Evolutionary conservation across 139 green algal genomes (phyloP), one percentile per base, ranked within the genome.

Genomic region (Deuterostichococcus epilithicus): DNA sequence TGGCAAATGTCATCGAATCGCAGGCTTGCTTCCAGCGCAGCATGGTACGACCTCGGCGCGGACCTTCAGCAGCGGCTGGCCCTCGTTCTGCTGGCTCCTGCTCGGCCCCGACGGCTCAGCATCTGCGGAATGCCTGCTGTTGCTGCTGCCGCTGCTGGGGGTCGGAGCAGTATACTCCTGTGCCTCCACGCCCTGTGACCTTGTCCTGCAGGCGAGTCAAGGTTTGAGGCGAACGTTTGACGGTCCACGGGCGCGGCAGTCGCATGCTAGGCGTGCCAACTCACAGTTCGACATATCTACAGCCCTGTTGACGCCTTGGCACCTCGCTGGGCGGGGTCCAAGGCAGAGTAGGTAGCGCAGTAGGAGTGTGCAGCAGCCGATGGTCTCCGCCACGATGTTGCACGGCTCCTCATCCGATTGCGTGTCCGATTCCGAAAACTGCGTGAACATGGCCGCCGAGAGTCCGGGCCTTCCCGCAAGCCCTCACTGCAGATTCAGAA

Each of bases 111-210:
- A 47, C 67, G 28, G 38, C n/a, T 23, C 39, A 30, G 26, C 47
- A 44, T 58, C 75, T 47, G n/a, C n/a, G n/a, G 4, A 80, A 70
- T 22, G 25, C 68, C 76, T 70, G 34, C 34, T 28, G 26, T 34
- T 80, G 60, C 33, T 68, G 68, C 10, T 76, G 68, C 35, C 37
- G 32, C 22, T 25, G 58, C 44, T 76, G 68, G n/a, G 75, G 45
- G 18, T 70, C 45, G 67, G 72, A 36, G 34, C 68, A 67, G 15
- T 70, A 36, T 42, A 70, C 76, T 25, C 68, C 72, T 58, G 34
- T 67, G 58, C n/a, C 25, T 45, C 36, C 23, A 36, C 68, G 22
- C 35, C 36, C 32, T 2, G 33, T 25, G n/a, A 60, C 34, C 28
- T 63, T 3, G 26, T 26, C 59, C 38, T 60, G 38, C 39, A 33